Evolutionary conservation across 768 basidiomycete species (phyloP), one percentile per base, ranked within the genome.

Genomic region (Paxillus involutus): DNA sequence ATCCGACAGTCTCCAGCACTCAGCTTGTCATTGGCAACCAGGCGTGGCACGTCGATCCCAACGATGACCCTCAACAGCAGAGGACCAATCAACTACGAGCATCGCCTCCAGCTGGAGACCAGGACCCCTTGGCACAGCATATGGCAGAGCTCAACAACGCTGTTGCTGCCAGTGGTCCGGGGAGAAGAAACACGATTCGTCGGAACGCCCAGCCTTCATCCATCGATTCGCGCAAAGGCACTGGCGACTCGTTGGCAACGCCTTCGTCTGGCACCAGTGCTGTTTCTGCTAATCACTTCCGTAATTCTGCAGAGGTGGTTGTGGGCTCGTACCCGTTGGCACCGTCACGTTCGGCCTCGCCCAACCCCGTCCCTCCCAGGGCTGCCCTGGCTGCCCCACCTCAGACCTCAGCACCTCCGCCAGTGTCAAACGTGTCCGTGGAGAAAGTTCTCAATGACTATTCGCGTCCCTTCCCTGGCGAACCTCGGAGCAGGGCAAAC

Each of bases 401-500:
- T 14, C 49, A 62, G 2, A 39, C 76, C 0, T 65, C 67, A 5
- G 19, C 54, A 3, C 51, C 71, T 4, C 72, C 75, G 30, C 71
- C 78, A 3, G 56, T 76, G 7, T 77, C 78, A 1, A 67, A 76
- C 39, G 78, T 84, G n/a, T 76, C 81, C 0, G 83, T 92, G 16
- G 85, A 89, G 52, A 82, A 84, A n/a, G 85, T 93, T 8, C 70
- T 93, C 14, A 75, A 77, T 0, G 80, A 84, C 58, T 98, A 98
- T 64, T 82, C 86, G 26, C 92, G 94, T 63, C 82, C 87, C 1
- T 81, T 98, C 66, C 95, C 94, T 7, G 94, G 93, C 4, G 95
- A 97, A 67, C 75, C 79, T 8, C 73, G 82, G 24, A 84, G 81
- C 63, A 73, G 82, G 43, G 75, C 77, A 47, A 80, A 77, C 58